Evolutionary conservation across 345 rosid species (phyloP).

Genomic region (Hibiscus mutabilis): DNA sequence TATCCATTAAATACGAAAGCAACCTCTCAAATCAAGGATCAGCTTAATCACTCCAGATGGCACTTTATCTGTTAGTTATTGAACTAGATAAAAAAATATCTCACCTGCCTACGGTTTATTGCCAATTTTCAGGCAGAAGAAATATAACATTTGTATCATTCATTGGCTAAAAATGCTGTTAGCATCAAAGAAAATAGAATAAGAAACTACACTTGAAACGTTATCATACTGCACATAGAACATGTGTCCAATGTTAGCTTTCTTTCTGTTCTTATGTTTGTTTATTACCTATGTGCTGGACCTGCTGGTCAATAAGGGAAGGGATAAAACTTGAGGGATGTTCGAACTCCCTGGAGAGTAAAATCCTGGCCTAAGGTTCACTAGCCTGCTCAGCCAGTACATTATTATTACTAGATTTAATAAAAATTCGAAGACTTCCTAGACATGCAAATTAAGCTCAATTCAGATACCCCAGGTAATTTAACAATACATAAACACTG

Average conservation of each 20-base stretch:
- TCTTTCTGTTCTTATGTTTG: too few species aligned
- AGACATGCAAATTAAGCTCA: conserved; percentile 9
- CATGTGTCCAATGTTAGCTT: not conserved
- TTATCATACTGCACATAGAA: not conserved
- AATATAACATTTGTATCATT: not conserved
- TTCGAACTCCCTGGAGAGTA: too few species aligned
- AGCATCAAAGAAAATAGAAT: not conserved
- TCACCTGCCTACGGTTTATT: not conserved
- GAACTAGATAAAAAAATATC: not conserved
- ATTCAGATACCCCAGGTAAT: not conserved
- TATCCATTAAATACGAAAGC: not conserved
- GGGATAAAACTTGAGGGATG: too few species aligned
- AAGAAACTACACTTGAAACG: not conserved
- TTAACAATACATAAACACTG: not conserved
- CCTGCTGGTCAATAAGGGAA: too few species aligned
- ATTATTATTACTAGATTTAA: not conserved
- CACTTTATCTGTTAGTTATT: not conserved
- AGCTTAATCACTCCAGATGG: not conserved
- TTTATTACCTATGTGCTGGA: too few species aligned
- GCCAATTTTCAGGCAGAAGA: not conserved
- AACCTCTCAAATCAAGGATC: not conserved
- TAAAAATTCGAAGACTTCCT: not conserved
- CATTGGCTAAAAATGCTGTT: not conserved
- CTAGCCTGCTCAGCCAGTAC: not conserved
- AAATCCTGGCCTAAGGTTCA: not conserved